phyloP scores from a whole-genome alignment of 371 early-diverging fungal genomes.

The Circinella umbellata region DNA sequence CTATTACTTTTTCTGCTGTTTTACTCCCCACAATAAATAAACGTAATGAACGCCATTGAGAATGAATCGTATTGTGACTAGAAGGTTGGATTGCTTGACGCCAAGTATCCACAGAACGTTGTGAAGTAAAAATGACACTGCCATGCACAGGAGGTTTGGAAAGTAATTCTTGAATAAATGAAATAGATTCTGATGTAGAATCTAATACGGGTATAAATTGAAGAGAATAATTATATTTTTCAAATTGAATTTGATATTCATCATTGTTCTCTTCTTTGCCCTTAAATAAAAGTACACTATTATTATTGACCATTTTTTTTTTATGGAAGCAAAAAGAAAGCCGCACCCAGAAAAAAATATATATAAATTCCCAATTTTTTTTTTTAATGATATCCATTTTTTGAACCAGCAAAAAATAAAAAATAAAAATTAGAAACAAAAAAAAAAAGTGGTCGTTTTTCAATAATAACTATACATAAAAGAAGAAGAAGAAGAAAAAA shows the following conservation, averaged over 20 bases:
- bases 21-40: conserved; percentile 57
- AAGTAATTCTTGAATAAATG: conserved; percentile 21
- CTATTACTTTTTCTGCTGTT: conserved; percentile 39
- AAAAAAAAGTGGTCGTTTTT: too few relatives aligned
- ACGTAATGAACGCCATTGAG: conserved; percentile 31
- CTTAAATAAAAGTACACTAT: background rate
- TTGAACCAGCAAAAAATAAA: background rate
- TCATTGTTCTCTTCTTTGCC: conserved; percentile 12
- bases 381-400: background rate
- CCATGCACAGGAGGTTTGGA: conserved; percentile 19
- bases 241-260: conserved; percentile 24
- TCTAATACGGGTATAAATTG: conserved; percentile 48
- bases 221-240: conserved; percentile 18
- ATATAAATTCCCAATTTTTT: too few relatives aligned
- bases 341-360: too few relatives aligned
- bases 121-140: conserved; percentile 46
- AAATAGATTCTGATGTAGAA: conserved; percentile 24
- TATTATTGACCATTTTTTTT: too few relatives aligned
- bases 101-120: conserved; percentile 44
- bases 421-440: too few relatives aligned
- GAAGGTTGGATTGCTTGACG: background rate
- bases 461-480: too few relatives aligned
- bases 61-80: background rate
- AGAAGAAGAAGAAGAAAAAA: too few relatives aligned
- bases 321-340: too few relatives aligned